Percentiles rank a stretch among this genome's conserved stretches.
Evolutionary conservation across 305 asterid species (phyloP).

Genomic region (Petunia hybrid): DNA sequence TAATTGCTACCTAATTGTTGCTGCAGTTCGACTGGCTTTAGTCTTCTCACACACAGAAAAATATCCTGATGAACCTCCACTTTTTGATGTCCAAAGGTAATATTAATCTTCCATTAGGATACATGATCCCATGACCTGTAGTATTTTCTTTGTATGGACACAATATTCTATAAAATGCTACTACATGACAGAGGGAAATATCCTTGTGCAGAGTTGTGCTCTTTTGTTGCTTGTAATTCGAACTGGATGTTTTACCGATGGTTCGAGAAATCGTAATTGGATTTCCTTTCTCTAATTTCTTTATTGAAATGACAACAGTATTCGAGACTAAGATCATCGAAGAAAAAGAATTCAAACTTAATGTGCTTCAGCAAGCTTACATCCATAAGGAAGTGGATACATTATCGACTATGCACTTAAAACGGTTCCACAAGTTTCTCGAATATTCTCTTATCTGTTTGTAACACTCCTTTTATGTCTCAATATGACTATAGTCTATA

Average conservation of each 20-base stretch:
- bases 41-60: constrained; percentile 91
- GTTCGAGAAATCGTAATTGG: not conserved
- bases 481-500: not conserved
- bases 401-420: not conserved
- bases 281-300: not conserved
- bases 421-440: not conserved
- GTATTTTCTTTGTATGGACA: not conserved
- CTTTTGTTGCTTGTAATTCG: not conserved
- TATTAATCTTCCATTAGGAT: not conserved
- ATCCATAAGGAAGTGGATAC: not conserved
- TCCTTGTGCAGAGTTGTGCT: not conserved
- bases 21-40: constrained; percentile 77
- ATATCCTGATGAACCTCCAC: constrained; percentile 97
- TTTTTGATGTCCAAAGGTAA: constrained; percentile 70
- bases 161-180: not conserved
- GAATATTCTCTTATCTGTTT: not conserved
- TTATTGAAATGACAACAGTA: not conserved
- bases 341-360: not conserved
- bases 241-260: not conserved
- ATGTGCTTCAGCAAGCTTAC: constrained; percentile 3
- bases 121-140: not conserved
- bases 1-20: constrained; percentile 34
- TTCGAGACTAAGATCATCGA: not conserved
- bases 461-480: not conserved
- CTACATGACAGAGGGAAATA: not conserved